Percentiles rank a stretch among this genome's conserved stretches.
phyloP scores from a whole-genome alignment of 2,329 filamentous ascomycete genomes.

The Pyrenophora tritici-repentis region DNA sequence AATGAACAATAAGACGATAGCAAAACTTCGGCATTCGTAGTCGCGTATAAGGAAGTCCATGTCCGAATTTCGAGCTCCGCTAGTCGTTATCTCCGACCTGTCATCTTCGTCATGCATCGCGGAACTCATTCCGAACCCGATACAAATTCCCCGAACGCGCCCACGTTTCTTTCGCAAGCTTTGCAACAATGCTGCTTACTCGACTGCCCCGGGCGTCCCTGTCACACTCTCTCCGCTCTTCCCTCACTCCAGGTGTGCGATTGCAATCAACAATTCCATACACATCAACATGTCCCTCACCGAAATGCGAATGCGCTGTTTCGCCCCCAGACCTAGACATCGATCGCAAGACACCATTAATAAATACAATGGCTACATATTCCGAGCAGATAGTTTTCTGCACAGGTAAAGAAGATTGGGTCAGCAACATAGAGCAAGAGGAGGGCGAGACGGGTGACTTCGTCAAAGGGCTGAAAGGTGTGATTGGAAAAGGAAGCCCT shows the following conservation, averaged over 20 bases:
- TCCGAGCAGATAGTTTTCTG: constrained; percentile 82
- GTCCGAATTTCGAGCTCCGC: too few relatives aligned
- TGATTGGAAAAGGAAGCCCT: constrained; percentile 50
- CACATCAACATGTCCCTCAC: constrained; percentile 65
- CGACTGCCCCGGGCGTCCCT: not conserved
- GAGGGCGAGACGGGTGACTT: constrained; percentile 58
- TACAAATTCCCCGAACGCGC: constrained; percentile 3
- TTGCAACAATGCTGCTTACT: constrained; percentile 7
- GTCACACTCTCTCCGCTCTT: constrained; percentile 1
- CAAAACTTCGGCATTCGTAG: too few relatives aligned
- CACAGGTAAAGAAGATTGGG: constrained; percentile 81
- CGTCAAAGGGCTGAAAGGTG: constrained; percentile 70
- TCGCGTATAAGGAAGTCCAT: too few relatives aligned
- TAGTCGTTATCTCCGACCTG: constrained; percentile 2
- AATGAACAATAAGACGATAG: too few relatives aligned
- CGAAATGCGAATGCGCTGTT: constrained; percentile 75
- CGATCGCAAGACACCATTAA: constrained; percentile 70
- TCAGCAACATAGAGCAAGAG: constrained; percentile 82
- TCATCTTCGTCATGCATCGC: constrained; percentile 5
- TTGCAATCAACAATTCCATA: constrained; percentile 29
- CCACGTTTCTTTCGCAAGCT: not conserved
- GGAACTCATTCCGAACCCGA: constrained; percentile 8
- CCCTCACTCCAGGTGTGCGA: constrained; percentile 9
- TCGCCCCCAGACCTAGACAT: constrained; percentile 72
- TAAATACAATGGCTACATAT: constrained; percentile 78